Evolutionary conservation across 2,329 filamentous ascomycete genomes (phyloP).

Genomic region (Nemania sp.): DNA sequence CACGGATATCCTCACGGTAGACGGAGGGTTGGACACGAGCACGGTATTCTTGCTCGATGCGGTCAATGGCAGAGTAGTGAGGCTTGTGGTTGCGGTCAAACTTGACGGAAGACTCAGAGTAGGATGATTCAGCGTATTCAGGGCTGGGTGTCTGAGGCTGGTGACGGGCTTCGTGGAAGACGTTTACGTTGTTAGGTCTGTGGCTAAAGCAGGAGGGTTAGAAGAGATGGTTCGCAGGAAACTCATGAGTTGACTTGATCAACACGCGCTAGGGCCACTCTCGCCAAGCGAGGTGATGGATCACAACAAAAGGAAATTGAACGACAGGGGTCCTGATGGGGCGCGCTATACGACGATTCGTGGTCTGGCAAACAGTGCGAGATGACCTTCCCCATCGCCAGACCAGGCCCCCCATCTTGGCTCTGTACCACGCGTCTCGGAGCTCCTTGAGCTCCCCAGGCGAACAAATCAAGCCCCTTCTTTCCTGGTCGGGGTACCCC

Average conservation of each 20-base stretch:
- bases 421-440: background rate
- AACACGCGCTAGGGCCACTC: constrained; percentile 21
- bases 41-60: constrained; percentile 69
- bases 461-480: no score
- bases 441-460: background rate
- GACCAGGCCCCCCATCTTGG: background rate
- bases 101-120: constrained; percentile 69
- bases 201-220: constrained; percentile 27
- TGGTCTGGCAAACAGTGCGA: constrained; percentile 26
- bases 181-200: constrained; percentile 43
- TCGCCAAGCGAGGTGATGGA: constrained; percentile 26
- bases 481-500: no score
- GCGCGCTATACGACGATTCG: constrained; percentile 13
- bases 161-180: constrained; percentile 33
- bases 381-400: background rate
- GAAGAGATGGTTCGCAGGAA: constrained; percentile 4
- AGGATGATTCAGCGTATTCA: constrained; percentile 43
- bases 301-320: constrained; percentile 25
- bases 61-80: constrained; percentile 60
- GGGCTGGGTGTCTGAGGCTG: constrained; percentile 31
- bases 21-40: constrained; percentile 58
- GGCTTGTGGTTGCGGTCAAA: constrained; percentile 59
- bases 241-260: constrained; percentile 29
- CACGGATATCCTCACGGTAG: constrained; percentile 43
- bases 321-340: constrained; percentile 17